Evolutionary conservation across 2,329 filamentous ascomycete genomes (phyloP), one percentile per base, ranked within the genome.

Genomic region (Esteya vermicola): DNA sequence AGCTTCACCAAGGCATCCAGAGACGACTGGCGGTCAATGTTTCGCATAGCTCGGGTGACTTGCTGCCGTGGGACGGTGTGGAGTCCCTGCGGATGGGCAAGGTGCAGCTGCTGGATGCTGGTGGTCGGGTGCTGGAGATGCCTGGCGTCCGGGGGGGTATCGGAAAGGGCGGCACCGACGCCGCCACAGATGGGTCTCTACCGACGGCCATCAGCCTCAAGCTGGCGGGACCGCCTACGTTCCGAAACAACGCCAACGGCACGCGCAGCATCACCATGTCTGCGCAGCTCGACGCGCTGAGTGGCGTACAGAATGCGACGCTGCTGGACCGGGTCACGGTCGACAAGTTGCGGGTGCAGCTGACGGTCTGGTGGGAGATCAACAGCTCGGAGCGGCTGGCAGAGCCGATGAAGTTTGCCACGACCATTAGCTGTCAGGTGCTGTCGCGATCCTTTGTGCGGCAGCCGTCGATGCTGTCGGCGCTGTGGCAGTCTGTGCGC

Each of bases 221-320:
- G 52, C 68, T 93, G 34, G 70, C 86, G 4, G 75, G 81, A 25
- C 77, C 81, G 36, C 89, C 91, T 1, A 70, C 78, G 41, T 80
- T 94, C 48, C 82, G 81, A 46, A 78, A 83, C 43, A 93, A 95
- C 53, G 76, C 84, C 20, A 93, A 96, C 55, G 91, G 91, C 28
- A 95, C 88, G 1, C 81, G 79, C 27, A 86, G 81, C 55, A 78
- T 95, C 28, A 88, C 81, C 2, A 68, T 96, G 33, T 72, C 81
- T n/a, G 86, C 83, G 1, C 88, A 96, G 53, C 98, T 91, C 91
- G 91, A 98, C 55, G 95, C 89, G 0, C n/a, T n/a, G n/a, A n/a
- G n/a, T n/a, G 93, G 86, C 52, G 68, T 91, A 48, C 91, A 98
- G 58, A 79, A 78, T 47, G 95, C 91, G 6, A 66, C 93, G n/a